These are phyloP conservation scores for Aegilops speltoides DNA, from an alignment of 176 grass and related monocot genomes.

Conservation along the genomic window DNA sequence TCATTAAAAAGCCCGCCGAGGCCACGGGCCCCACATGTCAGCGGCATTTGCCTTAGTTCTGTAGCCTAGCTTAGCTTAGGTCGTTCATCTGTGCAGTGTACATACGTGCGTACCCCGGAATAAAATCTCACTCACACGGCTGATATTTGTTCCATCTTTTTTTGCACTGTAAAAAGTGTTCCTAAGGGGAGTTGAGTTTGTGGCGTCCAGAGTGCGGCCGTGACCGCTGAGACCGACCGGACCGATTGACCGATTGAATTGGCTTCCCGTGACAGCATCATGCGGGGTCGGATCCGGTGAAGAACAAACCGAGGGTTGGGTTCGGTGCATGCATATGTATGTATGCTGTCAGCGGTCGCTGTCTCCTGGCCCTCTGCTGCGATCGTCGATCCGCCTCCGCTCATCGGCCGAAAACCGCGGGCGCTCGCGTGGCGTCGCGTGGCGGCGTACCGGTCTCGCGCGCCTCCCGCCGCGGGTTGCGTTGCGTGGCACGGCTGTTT, in stretches of 20 bases:
- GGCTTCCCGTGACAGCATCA: not conserved
- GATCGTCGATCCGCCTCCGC: not conserved
- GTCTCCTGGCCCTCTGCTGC: not conserved
- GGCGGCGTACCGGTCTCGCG: not conserved
- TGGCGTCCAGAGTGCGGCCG: not conserved
- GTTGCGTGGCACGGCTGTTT: too few species aligned
- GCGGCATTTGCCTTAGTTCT: not conserved
- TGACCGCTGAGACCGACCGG: too few species aligned
- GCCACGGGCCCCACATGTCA: not conserved
- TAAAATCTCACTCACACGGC: too few species aligned
- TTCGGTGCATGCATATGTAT: not conserved
- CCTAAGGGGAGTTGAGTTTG: too few species aligned
- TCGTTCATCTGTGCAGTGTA: too few species aligned
- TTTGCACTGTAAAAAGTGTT: too few species aligned
- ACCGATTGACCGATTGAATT: too few species aligned
- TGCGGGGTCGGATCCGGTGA: not conserved
- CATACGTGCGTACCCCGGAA: too few species aligned
- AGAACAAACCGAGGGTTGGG: not conserved
- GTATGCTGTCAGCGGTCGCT: not conserved
- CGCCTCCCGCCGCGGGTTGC: not conserved
- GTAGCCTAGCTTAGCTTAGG: too few species aligned
- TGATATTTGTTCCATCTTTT: too few species aligned
- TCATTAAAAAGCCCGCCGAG: not conserved
- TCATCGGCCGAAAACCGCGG: not conserved
- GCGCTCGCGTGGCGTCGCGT: conserved; percentile 1